These are phyloP conservation scores for Yamadazyma diddensiae DNA, from an alignment of 1,139 yeast genomes.

Conservation along the genomic window DNA sequence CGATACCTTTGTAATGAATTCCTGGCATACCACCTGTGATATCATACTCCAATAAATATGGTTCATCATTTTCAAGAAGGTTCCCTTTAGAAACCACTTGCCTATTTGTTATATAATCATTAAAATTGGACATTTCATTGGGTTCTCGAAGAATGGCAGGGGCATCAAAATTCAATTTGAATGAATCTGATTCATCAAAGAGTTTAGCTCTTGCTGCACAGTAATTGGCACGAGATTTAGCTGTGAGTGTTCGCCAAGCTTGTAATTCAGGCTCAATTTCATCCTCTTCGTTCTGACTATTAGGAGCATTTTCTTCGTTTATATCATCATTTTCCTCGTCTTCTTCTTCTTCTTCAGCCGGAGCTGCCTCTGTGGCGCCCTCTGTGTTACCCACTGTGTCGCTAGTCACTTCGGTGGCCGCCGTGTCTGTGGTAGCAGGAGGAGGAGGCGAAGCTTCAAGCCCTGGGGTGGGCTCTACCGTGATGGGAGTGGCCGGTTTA, in stretches of 20 bases:
- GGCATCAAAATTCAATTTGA: slow-evolving; percentile 59
- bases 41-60: slow-evolving; percentile 80
- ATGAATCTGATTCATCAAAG: slow-evolving; percentile 46
- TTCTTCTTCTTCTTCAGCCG: slow-evolving; percentile 24
- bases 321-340: slow-evolving; percentile 23
- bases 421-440: slow-evolving; percentile 11
- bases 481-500: slow-evolving; percentile 11
- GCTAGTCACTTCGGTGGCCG: slow-evolving; percentile 3
- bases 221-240: slow-evolving; percentile 74
- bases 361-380: slow-evolving; percentile 24
- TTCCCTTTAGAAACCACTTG: slow-evolving; percentile 42
- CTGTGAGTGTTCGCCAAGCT: slow-evolving; percentile 79
- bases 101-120: slow-evolving; percentile 43
- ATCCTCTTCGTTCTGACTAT: slow-evolving; percentile 47
- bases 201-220: slow-evolving; percentile 67
- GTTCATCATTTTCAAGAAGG: slow-evolving; percentile 58
- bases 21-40: slow-evolving; percentile 79
- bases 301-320: slow-evolving; percentile 21
- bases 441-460: slow-evolving; percentile 8
- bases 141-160: slow-evolving; percentile 66
- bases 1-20: slow-evolving; percentile 49
- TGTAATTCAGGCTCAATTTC: slow-evolving; percentile 62
- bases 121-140: slow-evolving; percentile 55
- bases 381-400: slow-evolving; percentile 10
- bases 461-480: slow-evolving; percentile 9